Evolutionary conservation across 352 stramenopile species (phyloP), one percentile per base, ranked within the genome.

Genomic region (Globisporangium emineosum): DNA sequence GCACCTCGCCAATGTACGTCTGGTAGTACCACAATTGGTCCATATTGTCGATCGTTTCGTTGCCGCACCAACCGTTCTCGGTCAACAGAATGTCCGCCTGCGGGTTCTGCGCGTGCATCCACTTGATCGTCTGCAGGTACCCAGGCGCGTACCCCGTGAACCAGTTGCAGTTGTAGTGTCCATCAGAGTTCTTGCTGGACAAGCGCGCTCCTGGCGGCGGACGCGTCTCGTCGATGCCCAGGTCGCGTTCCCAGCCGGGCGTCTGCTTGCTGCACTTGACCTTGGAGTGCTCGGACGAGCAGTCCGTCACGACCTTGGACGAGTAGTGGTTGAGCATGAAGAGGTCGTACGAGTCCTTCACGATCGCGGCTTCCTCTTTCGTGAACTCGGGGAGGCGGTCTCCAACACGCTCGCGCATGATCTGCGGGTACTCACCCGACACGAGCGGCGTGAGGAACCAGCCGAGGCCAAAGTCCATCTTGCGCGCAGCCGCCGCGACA

Each of bases 261-360:
- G 63, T 67, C 19, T 82, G 67, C 25, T 71, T 65, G 45, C 69
- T 33, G 49, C 77, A 85, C 40, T 51, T 68, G 19, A 70, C 53
- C 30, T 62, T 61, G 5, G 73, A 82, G 33, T 66, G 67, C 21
- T 65, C 56, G 3, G 70, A 78, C 32, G 68, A 45, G 91, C 73
- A 83, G 58, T 89, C 71, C 3, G 79, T 85, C 29, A 83, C 81
- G 1, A 74, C 57, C 49, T 74, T 76, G 53, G 94, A 89, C 37
- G 73, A 75, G 70, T 99, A 99, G 68, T 98, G 91, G 74, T 99
- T 98, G 6, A 98, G 65, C 52, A 96, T 97, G 52, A 99, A 93
- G 52, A 98, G 88, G 57, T 99, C 96, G 66, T 85, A 87, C n/a
- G 86, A 97, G 10, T 79, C 82, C 43, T 78, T 78, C 19, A 98